Conservation (phyloP, 148 eudicot genomes). For the Gaultheria prostrata region DNA sequence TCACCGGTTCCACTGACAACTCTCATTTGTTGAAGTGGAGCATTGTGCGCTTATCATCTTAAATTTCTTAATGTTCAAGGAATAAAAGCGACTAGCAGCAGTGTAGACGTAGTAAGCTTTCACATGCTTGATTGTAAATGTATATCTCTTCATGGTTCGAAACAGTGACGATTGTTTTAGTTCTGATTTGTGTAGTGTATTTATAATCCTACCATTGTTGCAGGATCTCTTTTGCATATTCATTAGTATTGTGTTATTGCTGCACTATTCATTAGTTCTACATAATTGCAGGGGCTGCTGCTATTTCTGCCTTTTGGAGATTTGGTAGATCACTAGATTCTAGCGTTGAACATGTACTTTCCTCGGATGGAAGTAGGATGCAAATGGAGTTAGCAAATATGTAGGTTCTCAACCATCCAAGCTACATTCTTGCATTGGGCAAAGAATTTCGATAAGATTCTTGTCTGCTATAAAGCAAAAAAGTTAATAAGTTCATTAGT, state of each 20-base stretch:
- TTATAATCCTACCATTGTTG: background rate
- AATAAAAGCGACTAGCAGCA: background rate
- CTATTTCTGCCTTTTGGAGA: conserved; percentile 29
- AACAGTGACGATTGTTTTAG: background rate
- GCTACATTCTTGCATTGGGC: background rate
- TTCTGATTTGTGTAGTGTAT: background rate
- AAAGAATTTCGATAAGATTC: background rate
- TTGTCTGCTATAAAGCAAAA: background rate
- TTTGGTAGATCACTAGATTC: conserved; percentile 34
- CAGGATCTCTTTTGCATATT: background rate
- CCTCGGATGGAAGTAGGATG: conserved; percentile 52
- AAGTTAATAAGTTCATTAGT: background rate
- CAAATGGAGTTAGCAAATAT: conserved; percentile 49
- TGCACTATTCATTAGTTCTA: background rate
- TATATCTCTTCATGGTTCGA: background rate
- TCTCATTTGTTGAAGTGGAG: no score
- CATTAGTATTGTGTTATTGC: background rate
- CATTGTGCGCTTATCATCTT: background rate
- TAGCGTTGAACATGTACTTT: conserved; percentile 38
- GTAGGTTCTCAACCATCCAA: conserved; percentile 27
- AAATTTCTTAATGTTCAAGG: background rate
- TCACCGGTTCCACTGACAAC: no score
- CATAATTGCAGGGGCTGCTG: conserved; percentile 37
- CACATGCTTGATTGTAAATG: background rate
- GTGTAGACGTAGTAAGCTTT: background rate